phyloP scores from a whole-genome alignment of 2,329 filamentous ascomycete species.

The Xylaria sp. region DNA sequence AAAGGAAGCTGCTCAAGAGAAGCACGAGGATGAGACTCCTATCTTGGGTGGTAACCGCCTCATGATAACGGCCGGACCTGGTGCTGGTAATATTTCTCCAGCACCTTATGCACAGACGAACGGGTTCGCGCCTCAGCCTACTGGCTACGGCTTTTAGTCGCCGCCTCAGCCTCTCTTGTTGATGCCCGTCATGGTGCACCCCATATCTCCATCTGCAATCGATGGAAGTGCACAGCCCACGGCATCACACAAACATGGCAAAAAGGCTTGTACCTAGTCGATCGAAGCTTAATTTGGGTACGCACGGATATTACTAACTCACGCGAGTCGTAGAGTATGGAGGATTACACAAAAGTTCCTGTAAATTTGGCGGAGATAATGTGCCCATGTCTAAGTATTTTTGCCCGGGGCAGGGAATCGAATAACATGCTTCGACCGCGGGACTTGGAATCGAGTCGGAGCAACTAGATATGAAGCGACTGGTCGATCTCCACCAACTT shows the following conservation, averaged over 20 bases:
- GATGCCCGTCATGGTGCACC: constrained; percentile 33
- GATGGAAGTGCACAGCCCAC: constrained; percentile 1
- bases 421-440: constrained; percentile 14
- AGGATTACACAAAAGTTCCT: constrained; percentile 40
- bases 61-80: constrained; percentile 94
- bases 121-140: constrained; percentile 88
- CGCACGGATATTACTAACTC: constrained; percentile 17
- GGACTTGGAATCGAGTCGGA: constrained; percentile 30
- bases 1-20: constrained; percentile 76
- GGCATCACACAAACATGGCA: constrained; percentile 17
- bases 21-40: constrained; percentile 91
- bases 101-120: constrained; percentile 82
- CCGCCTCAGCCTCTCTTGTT: constrained; percentile 35
- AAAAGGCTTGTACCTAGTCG: constrained; percentile 16
- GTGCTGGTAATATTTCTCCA: constrained; percentile 66
- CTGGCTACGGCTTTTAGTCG: constrained; percentile 74
- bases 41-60: constrained; percentile 89
- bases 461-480: constrained; percentile 28
- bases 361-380: constrained; percentile 43
- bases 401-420: constrained; percentile 28
- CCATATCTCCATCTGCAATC: constrained; percentile 5
- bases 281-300: constrained; percentile 12
- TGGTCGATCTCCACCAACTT: constrained; percentile 31
- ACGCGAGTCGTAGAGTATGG: constrained; percentile 24
- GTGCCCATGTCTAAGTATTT: constrained; percentile 37